These are phyloP conservation scores for Trichoderma gamsii DNA, from an alignment of 495 filamentous ascomycete species.

Conservation along the genomic window DNA sequence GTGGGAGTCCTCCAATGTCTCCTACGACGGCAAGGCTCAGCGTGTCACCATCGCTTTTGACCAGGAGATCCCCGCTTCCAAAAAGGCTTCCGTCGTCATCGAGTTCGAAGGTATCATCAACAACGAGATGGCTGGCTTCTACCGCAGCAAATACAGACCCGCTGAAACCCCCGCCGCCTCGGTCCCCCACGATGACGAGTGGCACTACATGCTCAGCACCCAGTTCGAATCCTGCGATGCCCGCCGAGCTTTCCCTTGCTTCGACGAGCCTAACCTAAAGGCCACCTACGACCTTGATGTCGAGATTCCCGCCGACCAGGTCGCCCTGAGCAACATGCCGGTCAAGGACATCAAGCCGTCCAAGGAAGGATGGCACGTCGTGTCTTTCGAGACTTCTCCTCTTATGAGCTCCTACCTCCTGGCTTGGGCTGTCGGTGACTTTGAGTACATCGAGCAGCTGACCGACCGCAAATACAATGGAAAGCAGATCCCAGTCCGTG, in stretches of 20 bases:
- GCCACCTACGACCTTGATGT: slow-evolving; percentile 90
- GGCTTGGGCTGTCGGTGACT: slow-evolving; percentile 94
- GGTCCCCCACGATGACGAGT: slow-evolving; percentile 70
- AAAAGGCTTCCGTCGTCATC: slow-evolving; percentile 60
- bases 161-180: slow-evolving; percentile 58
- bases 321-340: slow-evolving; percentile 92
- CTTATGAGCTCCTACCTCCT: slow-evolving; percentile 97
- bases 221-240: slow-evolving; percentile 98
- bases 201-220: slow-evolving; percentile 90
- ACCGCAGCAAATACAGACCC: slow-evolving; percentile 90
- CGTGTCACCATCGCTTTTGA: slow-evolving; percentile 68
- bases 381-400: slow-evolving; percentile 79
- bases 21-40: slow-evolving; percentile 75
- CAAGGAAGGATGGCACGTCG: slow-evolving; percentile 62
- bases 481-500: slow-evolving; percentile 81
- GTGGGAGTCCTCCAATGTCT: slow-evolving; percentile 57
- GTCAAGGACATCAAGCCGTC: slow-evolving; percentile 58
- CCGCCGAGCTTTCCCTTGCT: slow-evolving; percentile 89
- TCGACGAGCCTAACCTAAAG: slow-evolving; percentile 96
- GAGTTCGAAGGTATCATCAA: slow-evolving; percentile 84
- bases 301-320: slow-evolving; percentile 78
- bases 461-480: slow-evolving; percentile 85
- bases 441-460: slow-evolving; percentile 88
- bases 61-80: slow-evolving; percentile 54
- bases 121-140: slow-evolving; percentile 94